A percentile compares a stretch with the other conserved stretches of the same genome.
phyloP scores from a whole-genome alignment of 176 grass and related monocot species.

The Rhynchospora pubera region DNA sequence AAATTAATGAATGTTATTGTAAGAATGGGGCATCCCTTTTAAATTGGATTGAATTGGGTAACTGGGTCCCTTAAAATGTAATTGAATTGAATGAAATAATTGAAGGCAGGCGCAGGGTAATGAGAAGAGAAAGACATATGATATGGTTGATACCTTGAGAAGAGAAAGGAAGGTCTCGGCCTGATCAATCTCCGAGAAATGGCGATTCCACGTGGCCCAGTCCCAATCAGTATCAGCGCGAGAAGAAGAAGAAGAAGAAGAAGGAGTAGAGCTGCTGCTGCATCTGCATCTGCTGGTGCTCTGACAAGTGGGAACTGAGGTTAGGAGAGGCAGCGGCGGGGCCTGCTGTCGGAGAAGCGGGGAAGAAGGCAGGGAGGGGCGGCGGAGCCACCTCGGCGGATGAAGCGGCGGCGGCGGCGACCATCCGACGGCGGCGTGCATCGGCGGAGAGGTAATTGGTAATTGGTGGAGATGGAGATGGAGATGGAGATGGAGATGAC shows the following conservation, averaged over 20 bases:
- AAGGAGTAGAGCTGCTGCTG: neutral
- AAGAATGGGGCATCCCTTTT: no score
- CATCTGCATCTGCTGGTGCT: neutral
- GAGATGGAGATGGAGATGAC: neutral
- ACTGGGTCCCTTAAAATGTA: no score
- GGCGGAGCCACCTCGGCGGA: conserved; percentile 11
- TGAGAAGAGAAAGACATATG: no score
- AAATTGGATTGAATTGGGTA: no score
- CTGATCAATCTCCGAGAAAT: conserved; percentile 82
- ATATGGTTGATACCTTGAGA: conserved; percentile 47
- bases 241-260: neutral
- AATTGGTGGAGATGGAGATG: neutral
- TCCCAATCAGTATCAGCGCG: conserved; percentile 47
- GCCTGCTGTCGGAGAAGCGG: conserved; percentile 25
- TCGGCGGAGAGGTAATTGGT: neutral
- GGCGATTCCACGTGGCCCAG: conserved; percentile 71
- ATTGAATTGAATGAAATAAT: no score
- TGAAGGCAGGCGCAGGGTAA: no score
- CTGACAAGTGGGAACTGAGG: neutral
- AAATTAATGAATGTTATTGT: no score
- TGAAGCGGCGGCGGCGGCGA: neutral
- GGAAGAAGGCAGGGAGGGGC: neutral
- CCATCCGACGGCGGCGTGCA: conserved; percentile 23
- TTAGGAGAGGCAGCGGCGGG: neutral
- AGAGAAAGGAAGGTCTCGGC: conserved; percentile 75